Conservation (phyloP, 2,329 filamentous ascomycete species). For the Arthroderma sp. region DNA sequence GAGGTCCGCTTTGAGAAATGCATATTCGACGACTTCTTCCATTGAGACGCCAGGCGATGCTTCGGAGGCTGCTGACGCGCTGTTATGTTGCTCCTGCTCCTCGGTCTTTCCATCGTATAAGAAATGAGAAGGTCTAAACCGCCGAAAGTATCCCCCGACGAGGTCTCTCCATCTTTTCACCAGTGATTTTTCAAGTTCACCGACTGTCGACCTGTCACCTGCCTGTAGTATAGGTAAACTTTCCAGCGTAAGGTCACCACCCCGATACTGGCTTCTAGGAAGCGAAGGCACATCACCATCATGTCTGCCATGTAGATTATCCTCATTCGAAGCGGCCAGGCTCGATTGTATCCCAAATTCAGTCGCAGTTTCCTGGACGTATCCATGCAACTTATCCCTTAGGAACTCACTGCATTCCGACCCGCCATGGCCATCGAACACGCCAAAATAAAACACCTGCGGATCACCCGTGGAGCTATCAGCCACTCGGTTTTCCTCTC, state of each 20-base stretch:
- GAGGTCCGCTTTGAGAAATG: slow-evolving; percentile 84
- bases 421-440: slow-evolving; percentile 94
- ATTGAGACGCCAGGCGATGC: slow-evolving; percentile 24
- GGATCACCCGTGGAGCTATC: slow-evolving; percentile 75
- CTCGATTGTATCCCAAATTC: slow-evolving; percentile 69
- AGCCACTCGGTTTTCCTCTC: slow-evolving; percentile 46
- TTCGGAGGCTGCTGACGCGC: slow-evolving; percentile 12
- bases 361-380: slow-evolving; percentile 68
- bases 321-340: slow-evolving; percentile 27
- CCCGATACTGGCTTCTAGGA: background rate
- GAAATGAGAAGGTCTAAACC: slow-evolving; percentile 76
- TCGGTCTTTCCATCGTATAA: slow-evolving; percentile 27
- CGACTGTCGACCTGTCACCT: slow-evolving; percentile 47
- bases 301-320: slow-evolving; percentile 5
- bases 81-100: slow-evolving; percentile 20
- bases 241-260: slow-evolving; percentile 10
- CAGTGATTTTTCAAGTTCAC: slow-evolving; percentile 56
- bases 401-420: slow-evolving; percentile 78
- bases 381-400: slow-evolving; percentile 69
- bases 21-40: slow-evolving; percentile 61
- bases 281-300: background rate
- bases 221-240: slow-evolving; percentile 38
- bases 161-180: slow-evolving; percentile 67
- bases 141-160: slow-evolving; percentile 86
- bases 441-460: slow-evolving; percentile 92